A percentile compares a stretch with the other conserved stretches of the same genome.
These are phyloP conservation scores for Russula ochroleuca DNA, from an alignment of 768 basidiomycete species.

Conservation along the genomic window DNA sequence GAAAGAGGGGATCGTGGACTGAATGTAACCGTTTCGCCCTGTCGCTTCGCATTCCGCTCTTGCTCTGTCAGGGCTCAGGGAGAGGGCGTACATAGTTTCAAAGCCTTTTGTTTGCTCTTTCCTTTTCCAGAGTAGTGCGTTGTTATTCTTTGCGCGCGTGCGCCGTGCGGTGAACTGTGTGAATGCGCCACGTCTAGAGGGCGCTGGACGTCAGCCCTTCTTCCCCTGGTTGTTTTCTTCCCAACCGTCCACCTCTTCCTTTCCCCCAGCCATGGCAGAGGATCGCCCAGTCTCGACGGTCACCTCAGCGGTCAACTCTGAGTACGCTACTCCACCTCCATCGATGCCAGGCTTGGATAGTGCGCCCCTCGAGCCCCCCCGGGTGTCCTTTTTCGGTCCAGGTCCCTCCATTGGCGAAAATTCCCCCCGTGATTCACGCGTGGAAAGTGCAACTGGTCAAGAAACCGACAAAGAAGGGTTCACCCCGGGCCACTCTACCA, in stretches of 20 bases:
- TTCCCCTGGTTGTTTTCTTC: background rate
- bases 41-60: background rate
- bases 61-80: background rate
- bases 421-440: slow-evolving; percentile 10
- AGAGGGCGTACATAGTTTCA: background rate
- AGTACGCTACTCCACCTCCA: slow-evolving; percentile 15
- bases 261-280: slow-evolving; percentile 18
- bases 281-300: slow-evolving; percentile 22
- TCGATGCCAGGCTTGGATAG: slow-evolving; percentile 3
- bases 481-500: slow-evolving; percentile 8
- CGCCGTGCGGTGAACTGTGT: background rate
- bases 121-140: background rate
- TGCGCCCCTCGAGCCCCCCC: slow-evolving; percentile 9
- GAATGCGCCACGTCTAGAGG: background rate
- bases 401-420: background rate
- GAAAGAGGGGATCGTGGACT: background rate
- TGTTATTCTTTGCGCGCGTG: background rate
- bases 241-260: background rate
- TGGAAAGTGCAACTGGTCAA: background rate
- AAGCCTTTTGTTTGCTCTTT: background rate
- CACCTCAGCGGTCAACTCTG: background rate
- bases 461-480: slow-evolving; percentile 5
- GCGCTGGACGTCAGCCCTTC: slow-evolving; percentile 6
- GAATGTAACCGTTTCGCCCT: background rate
- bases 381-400: background rate